Base-by-base conservation (phyloP, 352 stramenopile genomes). In the Thraustochytrium striatum region DNA sequence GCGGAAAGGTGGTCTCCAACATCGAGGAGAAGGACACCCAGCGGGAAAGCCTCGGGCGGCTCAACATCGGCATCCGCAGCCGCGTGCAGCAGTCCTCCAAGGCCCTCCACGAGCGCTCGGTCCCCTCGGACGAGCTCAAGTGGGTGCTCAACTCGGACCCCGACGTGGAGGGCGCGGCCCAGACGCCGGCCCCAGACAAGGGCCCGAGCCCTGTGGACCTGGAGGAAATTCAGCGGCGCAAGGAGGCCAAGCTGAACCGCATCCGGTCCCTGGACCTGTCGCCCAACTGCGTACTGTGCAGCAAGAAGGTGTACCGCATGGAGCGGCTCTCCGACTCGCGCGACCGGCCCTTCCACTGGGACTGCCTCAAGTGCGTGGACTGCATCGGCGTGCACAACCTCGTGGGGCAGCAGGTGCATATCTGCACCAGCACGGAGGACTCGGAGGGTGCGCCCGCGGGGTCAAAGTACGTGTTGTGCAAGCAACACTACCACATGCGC, bases 81-180 rank as follows among this genome's bases (percentile, higher is more conserved):
- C 47, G 16, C 47, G 47, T 16, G 9, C 33, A 16, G 53, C 25
- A 32, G 1, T 25, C 50, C 11, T 72, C 41, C 13, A 44, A 75
- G 3, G 65, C 65, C 9, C 3, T n/a, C 25, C 41, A 43, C 65
- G 2, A 75, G 84, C 53, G 91, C 85, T 78, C 87, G 82, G 70
- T 94, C 93, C 47, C 89, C 89, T 36, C 84, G 52, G 3, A 85
- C 86, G 16, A 89, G 87, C 78, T 93, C 86, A 50, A 83, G 82
- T 89, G 89, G 32, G 89, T 91, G 87, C 93, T 92, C 21, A 86
- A 89, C 2, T 89, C 89, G 16, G 89, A 87, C 8, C 89, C 89
- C n/a, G 88, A 93, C 3, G 88, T 91, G 50, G 88, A 93, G 0
- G 90, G 89, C 11, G 93, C 75, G 1, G 93, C 90, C 89, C 89